Evolutionary conservation across 225 moss, liverwort and hornwort genomes (phyloP), one percentile per base, ranked within the genome.

Genomic region (Pleurozium schreberi): DNA sequence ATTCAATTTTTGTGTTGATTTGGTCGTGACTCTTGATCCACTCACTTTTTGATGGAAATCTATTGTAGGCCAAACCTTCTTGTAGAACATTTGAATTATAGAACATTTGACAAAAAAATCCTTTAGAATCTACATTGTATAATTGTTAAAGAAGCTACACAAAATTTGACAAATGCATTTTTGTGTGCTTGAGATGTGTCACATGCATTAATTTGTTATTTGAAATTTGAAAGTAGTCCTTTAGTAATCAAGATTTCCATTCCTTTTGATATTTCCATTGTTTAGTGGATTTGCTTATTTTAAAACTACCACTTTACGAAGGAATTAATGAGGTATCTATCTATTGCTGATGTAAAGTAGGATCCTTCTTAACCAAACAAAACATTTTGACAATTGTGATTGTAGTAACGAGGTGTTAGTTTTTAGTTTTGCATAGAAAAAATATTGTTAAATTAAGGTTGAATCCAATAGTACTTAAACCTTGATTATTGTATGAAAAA

Each of bases 121-220:
- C 3, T 30, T 30, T 30, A 10, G 4, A 74, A 74, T 22, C 6
- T 18, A 31, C 19, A 49, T 74, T 2, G 0, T 47, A 19, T 0
- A 21, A 33, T 11, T 33, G 0, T 33, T 20, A 49, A n/a, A n/a
- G n/a, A n/a, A n/a, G n/a, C n/a, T n/a, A n/a, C n/a, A n/a, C n/a
- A n/a, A n/a, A n/a, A n/a, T n/a, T n/a, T n/a, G n/a, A n/a, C n/a
- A n/a, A n/a, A 21, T 50, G 0, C 5, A 52, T 34, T 50, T 21
- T 34, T 75, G 4, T 34, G 5, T 20, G 1, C 0, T 49, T 34
- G 5, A 5, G 1, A 22, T 20, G 34, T 21, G 2, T 75, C 28
- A n/a, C n/a, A n/a, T 50, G 22, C 3, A 0, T 52, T 19, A 12
- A 34, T 34, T 2, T 2, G 0, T 34, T 52, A 3, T 22, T 52